Evolutionary conservation across 1,284 basidiomycete species (phyloP).

Genomic region (Agroathelia rolfsii): DNA sequence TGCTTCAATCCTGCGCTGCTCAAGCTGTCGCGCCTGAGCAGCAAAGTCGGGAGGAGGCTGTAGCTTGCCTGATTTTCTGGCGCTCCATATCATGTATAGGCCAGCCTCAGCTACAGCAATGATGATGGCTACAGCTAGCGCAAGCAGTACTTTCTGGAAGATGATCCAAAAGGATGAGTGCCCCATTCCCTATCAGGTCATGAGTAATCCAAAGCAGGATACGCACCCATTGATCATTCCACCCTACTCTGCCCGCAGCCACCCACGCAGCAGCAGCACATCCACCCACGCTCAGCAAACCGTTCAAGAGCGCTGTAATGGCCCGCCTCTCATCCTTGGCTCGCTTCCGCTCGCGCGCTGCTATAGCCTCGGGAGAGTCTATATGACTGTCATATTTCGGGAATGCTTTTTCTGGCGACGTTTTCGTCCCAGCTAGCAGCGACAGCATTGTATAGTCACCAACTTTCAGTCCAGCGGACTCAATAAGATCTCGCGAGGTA

Average conservation of each 20-base stretch:
- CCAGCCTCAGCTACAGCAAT: conserved; percentile 59
- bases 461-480: conserved; percentile 36
- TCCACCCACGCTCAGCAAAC: conserved; percentile 55
- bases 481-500: conserved; percentile 29
- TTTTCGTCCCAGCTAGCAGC: conserved; percentile 64
- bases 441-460: conserved; percentile 56
- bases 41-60: conserved; percentile 12
- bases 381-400: conserved; percentile 35
- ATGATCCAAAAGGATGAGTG: conserved; percentile 1
- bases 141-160: conserved; percentile 49
- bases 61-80: conserved; percentile 25
- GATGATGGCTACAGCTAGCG: conserved; percentile 45
- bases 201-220: conserved; percentile 19
- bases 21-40: conserved; percentile 11
- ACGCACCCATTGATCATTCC: conserved; percentile 66
- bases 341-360: conserved; percentile 26
- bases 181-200: too few species aligned
- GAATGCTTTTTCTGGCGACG: conserved; percentile 63
- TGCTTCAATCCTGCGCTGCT: conserved; percentile 24
- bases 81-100: conserved; percentile 65
- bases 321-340: conserved; percentile 48
- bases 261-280: conserved; percentile 62
- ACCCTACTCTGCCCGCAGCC: conserved; percentile 51
- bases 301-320: conserved; percentile 61
- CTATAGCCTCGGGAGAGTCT: conserved; percentile 30